phyloP scores from a whole-genome alignment of 805 yeast species.

The Yamadazyma tumulicola region DNA sequence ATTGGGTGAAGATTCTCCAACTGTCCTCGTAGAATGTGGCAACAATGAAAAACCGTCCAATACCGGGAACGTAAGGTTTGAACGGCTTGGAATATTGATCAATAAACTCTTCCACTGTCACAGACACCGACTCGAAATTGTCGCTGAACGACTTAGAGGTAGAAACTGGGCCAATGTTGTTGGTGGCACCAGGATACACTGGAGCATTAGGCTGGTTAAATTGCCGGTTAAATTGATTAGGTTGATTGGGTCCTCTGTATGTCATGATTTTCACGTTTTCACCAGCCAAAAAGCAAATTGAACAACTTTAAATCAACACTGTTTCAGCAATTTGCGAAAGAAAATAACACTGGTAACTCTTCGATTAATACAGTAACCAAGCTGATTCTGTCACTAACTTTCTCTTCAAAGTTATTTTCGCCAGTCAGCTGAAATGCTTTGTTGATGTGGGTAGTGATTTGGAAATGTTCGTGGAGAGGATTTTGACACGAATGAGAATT shows the following conservation, averaged over 20 bases:
- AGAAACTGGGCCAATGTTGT: constrained; percentile 30
- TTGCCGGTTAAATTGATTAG: constrained; percentile 37
- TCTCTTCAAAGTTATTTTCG: too few species aligned
- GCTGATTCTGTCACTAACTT: too few species aligned
- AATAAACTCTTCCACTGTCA: constrained; percentile 51
- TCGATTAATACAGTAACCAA: too few species aligned
- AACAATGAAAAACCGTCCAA: constrained; percentile 87
- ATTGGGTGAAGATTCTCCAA: constrained; percentile 75
- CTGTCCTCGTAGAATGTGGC: constrained; percentile 94
- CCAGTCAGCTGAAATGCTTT: too few species aligned
- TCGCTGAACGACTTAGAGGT: constrained; percentile 25
- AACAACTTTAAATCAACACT: too few species aligned
- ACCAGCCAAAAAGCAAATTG: too few species aligned
- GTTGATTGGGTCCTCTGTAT: constrained; percentile 42
- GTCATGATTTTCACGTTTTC: too few species aligned
- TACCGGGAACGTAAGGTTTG: constrained; percentile 76
- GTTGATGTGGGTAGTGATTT: too few species aligned
- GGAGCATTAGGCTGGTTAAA: constrained; percentile 17
- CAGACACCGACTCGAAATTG: constrained; percentile 49
- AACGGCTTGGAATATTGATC: constrained; percentile 49
- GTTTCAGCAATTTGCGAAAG: too few species aligned
- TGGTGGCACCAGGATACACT: constrained; percentile 11
- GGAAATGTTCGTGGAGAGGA: too few species aligned
- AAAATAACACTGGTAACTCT: too few species aligned
- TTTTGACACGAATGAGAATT: too few species aligned